Conservation (phyloP, 306 rosid species). For the Corylus avellana region DNA sequence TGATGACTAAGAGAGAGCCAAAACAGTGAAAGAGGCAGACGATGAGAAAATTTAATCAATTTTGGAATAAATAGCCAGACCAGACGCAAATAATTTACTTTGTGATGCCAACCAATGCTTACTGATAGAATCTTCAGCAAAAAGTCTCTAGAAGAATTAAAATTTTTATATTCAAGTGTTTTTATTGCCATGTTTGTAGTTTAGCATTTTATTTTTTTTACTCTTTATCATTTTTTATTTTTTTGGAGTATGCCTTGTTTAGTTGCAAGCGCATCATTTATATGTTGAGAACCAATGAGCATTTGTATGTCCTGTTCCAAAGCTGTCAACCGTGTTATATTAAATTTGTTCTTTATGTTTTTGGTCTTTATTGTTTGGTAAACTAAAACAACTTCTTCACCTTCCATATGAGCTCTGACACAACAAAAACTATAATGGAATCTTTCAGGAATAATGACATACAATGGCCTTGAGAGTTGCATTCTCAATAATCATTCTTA, state of each 20-base stretch:
- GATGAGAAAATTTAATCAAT: not conserved
- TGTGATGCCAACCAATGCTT: too few relatives aligned
- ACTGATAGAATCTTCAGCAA: slow-evolving; percentile 48
- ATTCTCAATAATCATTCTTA: slow-evolving; percentile 51
- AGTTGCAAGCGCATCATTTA: not conserved
- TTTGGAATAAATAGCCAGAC: not conserved
- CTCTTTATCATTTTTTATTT: not conserved
- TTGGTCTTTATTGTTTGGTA: not conserved
- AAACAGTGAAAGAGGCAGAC: not conserved
- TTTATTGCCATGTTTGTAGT: not conserved
- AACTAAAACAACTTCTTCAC: too few relatives aligned
- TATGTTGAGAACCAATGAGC: not conserved
- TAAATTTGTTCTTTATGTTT: too few relatives aligned
- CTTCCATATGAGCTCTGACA: not conserved
- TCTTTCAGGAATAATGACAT: slow-evolving; percentile 80
- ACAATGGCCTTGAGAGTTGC: slow-evolving; percentile 89
- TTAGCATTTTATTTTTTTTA: not conserved
- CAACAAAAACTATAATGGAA: not conserved
- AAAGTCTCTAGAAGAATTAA: slow-evolving; percentile 22
- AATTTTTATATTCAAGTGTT: not conserved
- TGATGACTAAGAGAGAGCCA: not conserved
- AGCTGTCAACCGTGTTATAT: not conserved
- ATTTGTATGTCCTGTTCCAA: too few relatives aligned
- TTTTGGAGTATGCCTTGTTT: not conserved
- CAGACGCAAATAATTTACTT: too few relatives aligned